A percentile compares a stretch with the other conserved stretches of the same genome.
Conservation (phyloP, 768 basidiomycete species). For the Podaxis carcinomalis region DNA sequence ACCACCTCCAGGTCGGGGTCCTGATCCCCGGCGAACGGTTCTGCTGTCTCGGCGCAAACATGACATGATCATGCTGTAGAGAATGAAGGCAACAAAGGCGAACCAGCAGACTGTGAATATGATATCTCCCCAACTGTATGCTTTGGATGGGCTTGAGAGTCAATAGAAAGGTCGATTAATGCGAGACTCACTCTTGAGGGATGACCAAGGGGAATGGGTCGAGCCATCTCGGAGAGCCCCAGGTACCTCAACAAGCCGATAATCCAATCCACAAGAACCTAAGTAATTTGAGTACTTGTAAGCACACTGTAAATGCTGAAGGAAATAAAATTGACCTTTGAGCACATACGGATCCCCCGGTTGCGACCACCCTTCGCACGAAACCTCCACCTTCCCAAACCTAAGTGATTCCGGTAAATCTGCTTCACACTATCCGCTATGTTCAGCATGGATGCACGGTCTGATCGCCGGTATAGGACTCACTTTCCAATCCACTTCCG, state of each 20-base stretch:
- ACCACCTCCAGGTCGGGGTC: conserved; percentile 35
- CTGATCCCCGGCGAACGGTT: conserved; percentile 18
- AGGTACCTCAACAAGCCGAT: conserved; percentile 72
- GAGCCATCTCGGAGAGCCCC: conserved; percentile 31
- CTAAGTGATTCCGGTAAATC: conserved; percentile 81
- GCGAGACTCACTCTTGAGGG: conserved; percentile 23
- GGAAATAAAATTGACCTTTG: conserved; percentile 51
- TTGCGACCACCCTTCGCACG: conserved; percentile 86
- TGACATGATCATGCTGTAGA: conserved; percentile 56
- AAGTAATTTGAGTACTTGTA: not conserved
- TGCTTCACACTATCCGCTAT: conserved; percentile 65
- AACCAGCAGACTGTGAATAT: conserved; percentile 59
- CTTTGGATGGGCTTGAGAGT: conserved; percentile 25
- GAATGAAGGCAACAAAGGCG: conserved; percentile 43
- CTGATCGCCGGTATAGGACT: conserved; percentile 16
- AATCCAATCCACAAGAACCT: conserved; percentile 89
- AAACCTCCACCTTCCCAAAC: conserved; percentile 81
- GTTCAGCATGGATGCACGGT: not conserved
- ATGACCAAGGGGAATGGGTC: conserved; percentile 23
- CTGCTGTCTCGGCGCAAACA: conserved; percentile 36
- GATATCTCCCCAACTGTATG: conserved; percentile 40
- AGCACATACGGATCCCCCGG: conserved; percentile 83
- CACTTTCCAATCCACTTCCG: conserved; percentile 90
- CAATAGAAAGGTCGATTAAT: not conserved
- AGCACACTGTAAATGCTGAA: not conserved